These are phyloP conservation scores for Xenoacremonium recifei DNA, from an alignment of 2,329 filamentous ascomycete genomes.

Conservation along the genomic window DNA sequence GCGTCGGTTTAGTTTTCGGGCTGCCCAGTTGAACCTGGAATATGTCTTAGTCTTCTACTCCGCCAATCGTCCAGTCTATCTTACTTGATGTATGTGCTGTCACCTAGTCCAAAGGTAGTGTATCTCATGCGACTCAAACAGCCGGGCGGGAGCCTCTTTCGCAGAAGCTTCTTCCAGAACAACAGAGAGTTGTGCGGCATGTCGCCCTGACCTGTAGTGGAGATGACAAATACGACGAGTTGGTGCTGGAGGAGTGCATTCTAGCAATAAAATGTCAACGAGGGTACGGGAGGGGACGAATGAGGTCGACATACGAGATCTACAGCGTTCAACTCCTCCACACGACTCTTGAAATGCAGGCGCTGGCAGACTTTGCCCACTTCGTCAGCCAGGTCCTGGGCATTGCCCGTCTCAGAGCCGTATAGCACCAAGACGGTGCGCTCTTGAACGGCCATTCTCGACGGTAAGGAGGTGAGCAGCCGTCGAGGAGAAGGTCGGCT, in stretches of 20 bases:
- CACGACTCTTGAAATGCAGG: conserved; percentile 72
- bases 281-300: not conserved
- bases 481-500: not conserved
- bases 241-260: conserved; percentile 48
- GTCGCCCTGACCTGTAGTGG: conserved; percentile 93
- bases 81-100: conserved; percentile 90
- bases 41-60: not conserved
- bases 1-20: conserved; percentile 81
- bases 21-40: conserved; percentile 84
- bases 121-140: conserved; percentile 71
- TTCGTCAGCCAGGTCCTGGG: conserved; percentile 87
- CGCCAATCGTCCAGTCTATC: conserved; percentile 25
- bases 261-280: conserved; percentile 33
- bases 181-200: conserved; percentile 77
- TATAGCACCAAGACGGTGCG: conserved; percentile 71
- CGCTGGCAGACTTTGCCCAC: conserved; percentile 72
- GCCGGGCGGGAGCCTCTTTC: conserved; percentile 70
- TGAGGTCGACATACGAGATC: conserved; percentile 60
- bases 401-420: conserved; percentile 92
- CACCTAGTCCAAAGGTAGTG: conserved; percentile 86
- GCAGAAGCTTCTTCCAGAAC: conserved; percentile 84
- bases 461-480: not conserved
- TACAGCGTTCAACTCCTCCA: conserved; percentile 75
- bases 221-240: conserved; percentile 76
- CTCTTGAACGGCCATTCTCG: conserved; percentile 25